These are phyloP conservation scores for Patellifolia procumbens DNA, from an alignment of 179 eudicot species.

Conservation along the genomic window DNA sequence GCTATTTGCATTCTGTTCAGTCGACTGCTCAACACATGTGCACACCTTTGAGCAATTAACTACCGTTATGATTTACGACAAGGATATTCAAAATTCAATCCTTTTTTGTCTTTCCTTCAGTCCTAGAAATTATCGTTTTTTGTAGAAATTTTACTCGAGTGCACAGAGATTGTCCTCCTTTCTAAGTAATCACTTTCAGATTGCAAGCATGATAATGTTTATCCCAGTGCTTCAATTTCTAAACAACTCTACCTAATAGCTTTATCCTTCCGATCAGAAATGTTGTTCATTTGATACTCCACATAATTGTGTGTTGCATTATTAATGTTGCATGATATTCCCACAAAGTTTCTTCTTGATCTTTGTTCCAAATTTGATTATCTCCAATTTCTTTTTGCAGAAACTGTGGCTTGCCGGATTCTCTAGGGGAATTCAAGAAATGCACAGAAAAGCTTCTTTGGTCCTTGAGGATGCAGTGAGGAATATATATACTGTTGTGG, in stretches of 20 bases:
- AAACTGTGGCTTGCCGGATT: conserved; percentile 99
- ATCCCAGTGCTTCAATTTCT: not conserved
- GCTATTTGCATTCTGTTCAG: not conserved
- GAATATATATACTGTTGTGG: conserved; percentile 94
- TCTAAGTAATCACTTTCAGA: too few species aligned
- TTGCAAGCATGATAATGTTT: too few species aligned
- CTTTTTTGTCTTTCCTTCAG: too few species aligned
- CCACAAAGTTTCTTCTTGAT: conserved; percentile 6
- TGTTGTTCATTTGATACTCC: not conserved
- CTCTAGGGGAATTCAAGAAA: conserved; percentile 97
- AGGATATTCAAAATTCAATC: not conserved
- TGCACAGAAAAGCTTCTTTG: conserved; percentile 97
- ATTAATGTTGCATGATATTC: not conserved
- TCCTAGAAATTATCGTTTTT: too few species aligned
- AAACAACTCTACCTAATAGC: not conserved
- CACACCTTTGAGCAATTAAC: not conserved
- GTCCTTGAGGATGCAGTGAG: conserved; percentile 98
- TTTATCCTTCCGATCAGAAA: not conserved
- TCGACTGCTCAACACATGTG: not conserved
- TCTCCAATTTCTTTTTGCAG: conserved; percentile 45
- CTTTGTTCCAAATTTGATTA: conserved; percentile 7
- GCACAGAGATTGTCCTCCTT: not conserved
- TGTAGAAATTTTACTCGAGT: not conserved
- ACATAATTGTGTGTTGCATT: not conserved
- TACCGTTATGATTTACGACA: not conserved